Base-by-base conservation (phyloP, 2,329 filamentous ascomycete genomes). In the Eutypella sp. region DNA sequence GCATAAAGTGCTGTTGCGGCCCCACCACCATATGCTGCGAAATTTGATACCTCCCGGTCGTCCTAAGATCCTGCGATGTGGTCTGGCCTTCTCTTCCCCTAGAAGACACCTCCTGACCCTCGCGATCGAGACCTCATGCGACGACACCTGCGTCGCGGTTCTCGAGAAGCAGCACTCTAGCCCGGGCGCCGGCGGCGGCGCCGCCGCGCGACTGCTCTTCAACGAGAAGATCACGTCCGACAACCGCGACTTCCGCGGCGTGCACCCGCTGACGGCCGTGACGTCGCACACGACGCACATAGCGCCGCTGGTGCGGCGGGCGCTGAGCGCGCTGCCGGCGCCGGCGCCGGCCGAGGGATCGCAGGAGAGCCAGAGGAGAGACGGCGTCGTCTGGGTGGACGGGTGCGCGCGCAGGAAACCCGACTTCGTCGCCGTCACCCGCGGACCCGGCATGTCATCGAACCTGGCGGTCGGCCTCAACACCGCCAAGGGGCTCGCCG, bases 131-230 rank as follows among this genome's bases (percentile, higher is more conserved):
- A 86, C 85, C 9, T 90, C 86, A 3, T 93, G 92, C 74, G 92
- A 97, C 68, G 92, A 97, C 70, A 96, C 91, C 1, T 91, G 87
- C 47, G 90, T 96, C 18, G 86, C 92, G 24, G 68, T 97, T 40
- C 74, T 96, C 33, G 80, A 87, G 44, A 84, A 82, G 56, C 57
- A 53, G 42, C 13, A 46, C 6, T 42, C 38, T n/a, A n/a, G n/a
- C n/a, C n/a, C 25, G 25, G 25, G 25, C 13, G 5, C 29, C 13
- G 5, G 11, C 43, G 25, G 25, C 13, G 5, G 11, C 13, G 5
- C 29, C 43, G 45, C 65, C 40, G 81, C 85, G 9, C 72, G 68
- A 5, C 75, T 95, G 3, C 81, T 86, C 56, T 95, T 89, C 71
- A 84, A 96, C 63, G 75, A 85, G 57, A 93, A 88, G 57, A 68